Base-by-base conservation (phyloP, 305 asterid species). In the Rubia balearica region DNA sequence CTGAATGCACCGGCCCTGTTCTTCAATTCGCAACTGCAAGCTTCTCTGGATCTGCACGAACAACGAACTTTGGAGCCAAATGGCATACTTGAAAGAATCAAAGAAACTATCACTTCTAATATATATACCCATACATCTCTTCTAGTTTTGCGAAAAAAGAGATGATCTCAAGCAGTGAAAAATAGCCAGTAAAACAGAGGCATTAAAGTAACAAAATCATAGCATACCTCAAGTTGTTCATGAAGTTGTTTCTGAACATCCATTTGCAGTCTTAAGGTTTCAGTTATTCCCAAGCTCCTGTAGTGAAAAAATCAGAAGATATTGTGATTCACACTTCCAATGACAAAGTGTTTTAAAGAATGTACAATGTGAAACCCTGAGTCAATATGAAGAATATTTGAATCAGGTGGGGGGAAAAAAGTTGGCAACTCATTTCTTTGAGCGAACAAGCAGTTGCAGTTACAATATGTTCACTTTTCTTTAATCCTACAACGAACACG, bases 191-290 rank as follows among this genome's bases (percentile, higher is more conserved):
- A 67, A 61, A 67, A 46, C 42, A 49, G 71, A 48, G 60, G 21
- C 48, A 62, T 27, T 41, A 14, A 17, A 36, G 65, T 56, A 56
- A 14, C 65, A 69, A 38, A 56, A 9, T 5, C 43, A n/a, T 60
- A 21, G 67, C 59, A 67, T 83, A 90, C 97, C 97, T 92, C 98
- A 74, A 92, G 97, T 77, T 92, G 98, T 81, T 92, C 98, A 19
- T 92, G 98, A 69, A 92, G 96, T 81, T 85, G 87, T 82, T 92
- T 92, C 85, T 92, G 98, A 61, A 92, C 98, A 77, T 92, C 98
- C 94, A 92, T 87, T 81, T 92, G 98, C 83, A 92, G 46, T 69
- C 94, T 82, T 74, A 92, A 80, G 27, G 98, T 96, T 87, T 92
- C 98, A 42, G 97, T 89, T 77, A 90, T 89, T 79, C 87, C 97